These are phyloP conservation scores for Huntiella decipiens DNA, from an alignment of 2,329 filamentous ascomycete genomes.

Conservation along the genomic window DNA sequence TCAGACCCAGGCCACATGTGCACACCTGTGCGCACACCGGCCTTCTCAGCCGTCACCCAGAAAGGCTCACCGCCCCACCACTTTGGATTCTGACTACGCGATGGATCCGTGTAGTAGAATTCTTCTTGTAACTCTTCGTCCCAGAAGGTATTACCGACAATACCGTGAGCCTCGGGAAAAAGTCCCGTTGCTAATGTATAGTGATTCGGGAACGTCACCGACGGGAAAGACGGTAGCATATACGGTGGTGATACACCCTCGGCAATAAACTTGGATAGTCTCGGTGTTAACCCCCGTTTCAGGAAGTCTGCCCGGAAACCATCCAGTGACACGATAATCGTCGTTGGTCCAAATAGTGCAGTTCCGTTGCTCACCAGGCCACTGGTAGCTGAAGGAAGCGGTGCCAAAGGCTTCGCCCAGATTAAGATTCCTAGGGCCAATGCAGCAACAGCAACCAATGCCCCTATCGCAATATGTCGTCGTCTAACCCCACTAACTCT, in stretches of 20 bases:
- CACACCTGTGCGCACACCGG: constrained; percentile 59
- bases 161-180: constrained; percentile 79
- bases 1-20: constrained; percentile 99
- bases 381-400: background rate
- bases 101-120: constrained; percentile 72
- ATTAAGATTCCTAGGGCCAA: constrained; percentile 14
- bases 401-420: constrained; percentile 4
- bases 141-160: constrained; percentile 92
- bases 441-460: constrained; percentile 22
- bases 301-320: constrained; percentile 93
- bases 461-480: constrained; percentile 24
- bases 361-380: constrained; percentile 59
- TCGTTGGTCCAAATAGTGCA: constrained; percentile 74
- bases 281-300: constrained; percentile 63
- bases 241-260: constrained; percentile 78
- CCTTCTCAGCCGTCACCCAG: constrained; percentile 80
- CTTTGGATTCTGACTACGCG: constrained; percentile 57
- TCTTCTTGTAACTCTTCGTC: constrained; percentile 58
- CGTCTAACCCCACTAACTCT: background rate
- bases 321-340: constrained; percentile 82
- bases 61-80: constrained; percentile 95
- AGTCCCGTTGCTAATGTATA: constrained; percentile 84
- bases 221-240: constrained; percentile 89
- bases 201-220: constrained; percentile 92
- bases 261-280: constrained; percentile 56